A percentile compares a stretch with the other conserved stretches of the same genome.
These are phyloP conservation scores for Shiraia bambusicola DNA, from an alignment of 2,329 filamentous ascomycete species.

Conservation along the genomic window DNA sequence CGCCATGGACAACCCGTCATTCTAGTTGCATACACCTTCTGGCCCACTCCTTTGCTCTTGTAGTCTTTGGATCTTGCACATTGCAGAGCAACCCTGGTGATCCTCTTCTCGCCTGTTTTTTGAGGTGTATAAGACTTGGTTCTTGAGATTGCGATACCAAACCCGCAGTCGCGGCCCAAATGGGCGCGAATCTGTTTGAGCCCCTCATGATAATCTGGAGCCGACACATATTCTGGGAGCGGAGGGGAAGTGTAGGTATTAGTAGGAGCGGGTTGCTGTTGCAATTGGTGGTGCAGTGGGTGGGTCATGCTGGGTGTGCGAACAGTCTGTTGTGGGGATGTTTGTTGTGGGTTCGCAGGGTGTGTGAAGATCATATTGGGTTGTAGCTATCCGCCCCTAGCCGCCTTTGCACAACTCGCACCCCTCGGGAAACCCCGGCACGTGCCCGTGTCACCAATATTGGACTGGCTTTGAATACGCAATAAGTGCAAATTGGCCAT, in stretches of 20 bases:
- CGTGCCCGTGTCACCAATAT: constrained; percentile 5
- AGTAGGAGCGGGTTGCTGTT: neutral
- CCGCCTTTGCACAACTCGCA: too few species aligned
- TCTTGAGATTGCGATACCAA: constrained; percentile 15
- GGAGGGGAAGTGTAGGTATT: constrained; percentile 7
- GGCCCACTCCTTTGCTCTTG: constrained; percentile 12
- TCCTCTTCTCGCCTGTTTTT: constrained; percentile 12
- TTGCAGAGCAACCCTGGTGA: constrained; percentile 15
- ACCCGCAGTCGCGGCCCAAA: constrained; percentile 14
- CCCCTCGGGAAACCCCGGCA: too few species aligned
- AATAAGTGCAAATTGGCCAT: constrained; percentile 2
- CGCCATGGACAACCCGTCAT: constrained; percentile 16
- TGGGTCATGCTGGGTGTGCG: neutral
- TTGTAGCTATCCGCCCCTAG: too few species aligned
- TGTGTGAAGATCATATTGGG: too few species aligned
- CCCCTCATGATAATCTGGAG: constrained; percentile 14
- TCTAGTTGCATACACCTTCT: constrained; percentile 11
- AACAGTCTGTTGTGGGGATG: neutral
- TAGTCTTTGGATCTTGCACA: constrained; percentile 15
- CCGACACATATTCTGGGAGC: constrained; percentile 11
- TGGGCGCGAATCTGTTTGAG: constrained; percentile 15
- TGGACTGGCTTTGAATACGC: too few species aligned
- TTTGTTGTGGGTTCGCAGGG: neutral
- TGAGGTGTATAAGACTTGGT: constrained; percentile 14
- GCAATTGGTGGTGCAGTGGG: neutral